These are phyloP conservation scores for Berberis vulgaris DNA, from an alignment of 164 flowering plant species.

Conservation along the genomic window DNA sequence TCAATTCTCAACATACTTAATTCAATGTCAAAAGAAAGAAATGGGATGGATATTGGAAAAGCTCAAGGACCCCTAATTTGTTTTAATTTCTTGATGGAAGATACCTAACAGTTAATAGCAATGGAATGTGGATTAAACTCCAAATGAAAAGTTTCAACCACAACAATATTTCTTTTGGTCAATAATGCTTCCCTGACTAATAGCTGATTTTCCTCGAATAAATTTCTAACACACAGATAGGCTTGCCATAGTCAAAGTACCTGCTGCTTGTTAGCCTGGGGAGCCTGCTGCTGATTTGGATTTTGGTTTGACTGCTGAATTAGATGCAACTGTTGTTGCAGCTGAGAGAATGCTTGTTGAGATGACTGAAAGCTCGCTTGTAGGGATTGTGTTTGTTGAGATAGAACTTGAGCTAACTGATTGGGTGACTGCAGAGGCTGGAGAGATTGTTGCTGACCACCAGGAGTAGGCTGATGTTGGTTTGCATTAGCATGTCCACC, in stretches of 20 bases:
- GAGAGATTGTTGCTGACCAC: conserved; percentile 35
- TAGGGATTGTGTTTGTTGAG: conserved; percentile 75
- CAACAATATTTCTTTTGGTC: too few species aligned
- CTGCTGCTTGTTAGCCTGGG: conserved; percentile 57
- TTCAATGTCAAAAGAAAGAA: background rate
- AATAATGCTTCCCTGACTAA: background rate
- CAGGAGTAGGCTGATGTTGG: conserved; percentile 31
- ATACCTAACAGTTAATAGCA: background rate
- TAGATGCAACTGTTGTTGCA: conserved; percentile 76
- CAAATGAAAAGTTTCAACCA: too few species aligned
- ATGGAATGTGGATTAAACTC: background rate
- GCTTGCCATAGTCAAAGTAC: conserved; percentile 24
- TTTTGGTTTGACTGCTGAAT: conserved; percentile 51
- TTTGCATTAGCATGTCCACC: conserved; percentile 21
- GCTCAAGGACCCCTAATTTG: too few species aligned
- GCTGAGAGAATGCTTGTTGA: conserved; percentile 84
- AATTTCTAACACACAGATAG: background rate
- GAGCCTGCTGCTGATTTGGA: conserved; percentile 32
- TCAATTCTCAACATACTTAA: too few species aligned
- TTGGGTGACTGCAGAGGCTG: background rate
- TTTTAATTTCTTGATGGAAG: background rate
- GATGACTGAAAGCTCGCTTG: conserved; percentile 87
- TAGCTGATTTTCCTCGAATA: background rate
- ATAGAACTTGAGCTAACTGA: conserved; percentile 62
- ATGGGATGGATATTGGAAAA: background rate